These are phyloP conservation scores for Hygrophorus pudorinus DNA, from an alignment of 768 basidiomycete genomes.

Conservation along the genomic window DNA sequence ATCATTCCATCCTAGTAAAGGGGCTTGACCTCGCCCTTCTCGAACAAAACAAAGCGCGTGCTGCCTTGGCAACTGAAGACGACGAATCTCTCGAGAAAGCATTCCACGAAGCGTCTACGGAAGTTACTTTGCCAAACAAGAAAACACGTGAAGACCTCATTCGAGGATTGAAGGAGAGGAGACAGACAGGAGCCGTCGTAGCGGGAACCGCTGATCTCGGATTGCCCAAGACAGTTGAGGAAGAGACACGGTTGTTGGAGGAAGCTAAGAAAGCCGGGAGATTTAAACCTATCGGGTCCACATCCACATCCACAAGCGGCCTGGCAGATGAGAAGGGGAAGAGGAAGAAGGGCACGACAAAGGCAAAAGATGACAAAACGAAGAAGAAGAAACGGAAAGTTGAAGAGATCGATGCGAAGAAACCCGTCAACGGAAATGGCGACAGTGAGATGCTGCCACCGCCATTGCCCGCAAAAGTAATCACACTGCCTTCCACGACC, in stretches of 20 bases:
- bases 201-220: conserved; percentile 15
- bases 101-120: conserved; percentile 38
- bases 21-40: conserved; percentile 83
- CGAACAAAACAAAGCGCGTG: conserved; percentile 72
- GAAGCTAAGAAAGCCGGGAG: conserved; percentile 40
- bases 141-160: conserved; percentile 74
- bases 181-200: conserved; percentile 18
- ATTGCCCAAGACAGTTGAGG: conserved; percentile 14
- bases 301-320: conserved; percentile 52
- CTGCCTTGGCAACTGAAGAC: conserved; percentile 46
- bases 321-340: conserved; percentile 26
- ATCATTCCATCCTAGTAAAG: conserved; percentile 82
- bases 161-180: conserved; percentile 59
- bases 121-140: conserved; percentile 35
- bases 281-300: conserved; percentile 58
- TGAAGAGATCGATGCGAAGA: conserved; percentile 18
- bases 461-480: conserved; percentile 1
- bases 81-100: conserved; percentile 78
- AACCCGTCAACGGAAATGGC: conserved; percentile 3
- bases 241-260: conserved; percentile 25
- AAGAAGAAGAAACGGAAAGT: conserved; percentile 56
- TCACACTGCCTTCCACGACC: conserved; percentile 1
- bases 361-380: conserved; percentile 30
- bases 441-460: conserved; percentile 14
- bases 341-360: conserved; percentile 32